Evolutionary conservation across 2,329 filamentous ascomycete genomes (phyloP), one percentile per base, ranked within the genome.

Genomic region (Aspergillus floridensis): DNA sequence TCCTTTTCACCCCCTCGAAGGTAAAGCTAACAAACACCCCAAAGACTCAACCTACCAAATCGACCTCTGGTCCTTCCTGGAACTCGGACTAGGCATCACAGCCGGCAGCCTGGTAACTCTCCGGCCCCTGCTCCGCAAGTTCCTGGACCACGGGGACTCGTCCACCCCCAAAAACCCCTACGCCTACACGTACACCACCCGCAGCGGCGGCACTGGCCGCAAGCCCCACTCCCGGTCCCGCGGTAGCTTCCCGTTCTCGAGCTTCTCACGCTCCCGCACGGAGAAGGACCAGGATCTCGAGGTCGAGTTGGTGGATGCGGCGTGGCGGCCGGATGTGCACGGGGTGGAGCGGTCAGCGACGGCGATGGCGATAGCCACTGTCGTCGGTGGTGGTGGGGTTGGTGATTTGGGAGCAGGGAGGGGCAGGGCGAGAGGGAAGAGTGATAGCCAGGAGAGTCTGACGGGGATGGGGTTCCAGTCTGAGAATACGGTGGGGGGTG

Each of bases 71-170:
- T 70, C 69, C 8, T 61, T 65, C 32, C 57, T 71, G n/a, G 70
- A 72, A 62, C 62, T 63, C 8, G 66, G 71, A 6, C 61, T 72
- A 16, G 69, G 74, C 2, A 77, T 79, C 31, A 74, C 70, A 16
- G 80, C 80, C 5, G 76, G 74, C 2, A 77, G 74, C 57, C 70
- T 81, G n/a, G 77, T 77, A 7, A 80, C 78, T 0, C 70, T 81
- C 1, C 76, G 78, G 1, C 80, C 80, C 0, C 70, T 82, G 0
- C 68, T 81, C 22, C 75, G 63, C 26, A 62, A 64, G 63, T 38
- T 64, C 2, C 49, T 65, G 2, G 46, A 31, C 16, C 16, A 52
- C 24, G 44, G 24, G 10, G 21, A n/a, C 4, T 10, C 8, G 8
- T 41, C 38, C 31, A 19, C 14, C n/a, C 4, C n/a, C 2, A 16